Conservation (phyloP, 1,139 yeast genomes). For the Pichiaceae sp. region DNA sequence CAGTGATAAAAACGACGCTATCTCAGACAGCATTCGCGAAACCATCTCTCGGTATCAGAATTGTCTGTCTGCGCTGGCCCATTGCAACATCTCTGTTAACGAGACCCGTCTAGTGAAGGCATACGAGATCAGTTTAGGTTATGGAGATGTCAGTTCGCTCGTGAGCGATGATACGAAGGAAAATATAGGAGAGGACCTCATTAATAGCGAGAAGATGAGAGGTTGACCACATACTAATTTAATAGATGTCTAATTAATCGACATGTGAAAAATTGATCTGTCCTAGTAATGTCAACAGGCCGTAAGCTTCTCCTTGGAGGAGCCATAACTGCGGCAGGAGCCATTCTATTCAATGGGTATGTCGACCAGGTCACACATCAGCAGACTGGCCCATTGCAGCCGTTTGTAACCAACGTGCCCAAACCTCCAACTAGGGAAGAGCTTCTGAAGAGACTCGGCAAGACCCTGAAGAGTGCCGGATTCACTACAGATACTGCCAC, state of each 20-base stretch:
- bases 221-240: conserved; percentile 26
- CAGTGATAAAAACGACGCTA: conserved; percentile 77
- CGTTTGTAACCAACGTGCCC: conserved; percentile 9
- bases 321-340: conserved; percentile 2
- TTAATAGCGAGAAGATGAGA: conserved; percentile 69
- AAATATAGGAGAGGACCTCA: conserved; percentile 62
- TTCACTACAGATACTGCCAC: conserved; percentile 5
- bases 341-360: conserved; percentile 1
- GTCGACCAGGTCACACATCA: conserved; percentile 1
- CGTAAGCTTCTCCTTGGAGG: neutral
- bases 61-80: conserved; percentile 72
- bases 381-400: neutral
- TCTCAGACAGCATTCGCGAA: conserved; percentile 51
- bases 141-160: conserved; percentile 62
- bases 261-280: too few relatives aligned
- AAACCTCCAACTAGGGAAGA: conserved; percentile 33
- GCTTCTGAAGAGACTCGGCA: conserved; percentile 28
- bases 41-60: conserved; percentile 82
- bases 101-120: conserved; percentile 74
- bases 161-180: conserved; percentile 72
- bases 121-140: conserved; percentile 84
- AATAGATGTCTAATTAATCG: too few relatives aligned
- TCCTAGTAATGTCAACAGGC: neutral
- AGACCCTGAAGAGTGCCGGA: conserved; percentile 16
- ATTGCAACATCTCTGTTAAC: conserved; percentile 78